Conservation (phyloP, 495 filamentous ascomycete species). For the Podospora sp. region DNA sequence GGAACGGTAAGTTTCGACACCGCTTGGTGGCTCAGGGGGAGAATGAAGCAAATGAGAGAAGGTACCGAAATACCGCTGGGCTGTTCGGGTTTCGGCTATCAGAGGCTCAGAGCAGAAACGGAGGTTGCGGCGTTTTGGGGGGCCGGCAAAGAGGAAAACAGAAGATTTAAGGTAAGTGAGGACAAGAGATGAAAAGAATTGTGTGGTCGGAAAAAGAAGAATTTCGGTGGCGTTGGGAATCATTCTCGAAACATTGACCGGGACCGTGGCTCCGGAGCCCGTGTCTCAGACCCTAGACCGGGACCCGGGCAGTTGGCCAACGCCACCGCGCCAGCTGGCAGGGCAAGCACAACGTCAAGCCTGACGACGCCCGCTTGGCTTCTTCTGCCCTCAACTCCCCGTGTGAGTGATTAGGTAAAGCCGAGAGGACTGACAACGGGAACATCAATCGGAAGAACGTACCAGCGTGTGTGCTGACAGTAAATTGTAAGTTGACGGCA, state of each 20-base stretch:
- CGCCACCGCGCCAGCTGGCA: background rate
- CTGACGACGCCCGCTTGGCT: background rate
- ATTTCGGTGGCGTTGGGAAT: background rate
- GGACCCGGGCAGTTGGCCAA: background rate
- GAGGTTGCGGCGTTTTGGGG: no score
- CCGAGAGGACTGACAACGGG: background rate
- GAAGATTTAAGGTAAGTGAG: background rate
- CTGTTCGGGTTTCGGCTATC: background rate
- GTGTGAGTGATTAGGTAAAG: background rate
- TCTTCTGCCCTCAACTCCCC: background rate
- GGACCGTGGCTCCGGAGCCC: background rate
- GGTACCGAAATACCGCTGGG: background rate
- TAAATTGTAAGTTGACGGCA: background rate
- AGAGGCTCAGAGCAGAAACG: background rate
- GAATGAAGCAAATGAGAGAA: background rate
- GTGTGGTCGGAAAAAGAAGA: background rate
- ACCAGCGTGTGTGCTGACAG: background rate
- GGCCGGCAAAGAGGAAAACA: background rate
- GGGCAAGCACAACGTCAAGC: background rate
- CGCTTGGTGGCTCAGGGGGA: background rate
- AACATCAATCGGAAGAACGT: no score
- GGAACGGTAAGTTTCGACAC: background rate
- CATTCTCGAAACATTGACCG: background rate
- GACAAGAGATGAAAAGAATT: background rate
- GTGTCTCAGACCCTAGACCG: background rate